Evolutionary conservation across 305 asterid genomes (phyloP).

Genomic region (Solanum hybrid): DNA sequence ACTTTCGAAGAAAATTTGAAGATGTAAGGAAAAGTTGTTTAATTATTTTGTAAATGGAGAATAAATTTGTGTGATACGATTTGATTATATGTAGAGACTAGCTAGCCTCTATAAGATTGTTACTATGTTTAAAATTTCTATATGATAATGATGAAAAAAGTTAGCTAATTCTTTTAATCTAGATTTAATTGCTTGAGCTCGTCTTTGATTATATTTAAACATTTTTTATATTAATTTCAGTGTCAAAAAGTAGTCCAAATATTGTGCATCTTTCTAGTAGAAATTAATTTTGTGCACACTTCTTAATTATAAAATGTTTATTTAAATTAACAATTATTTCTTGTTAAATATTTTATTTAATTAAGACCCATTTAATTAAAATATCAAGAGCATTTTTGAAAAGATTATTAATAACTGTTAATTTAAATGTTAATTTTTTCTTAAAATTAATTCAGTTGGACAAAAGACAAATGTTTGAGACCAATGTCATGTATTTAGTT

Average conservation of each 20-base stretch:
- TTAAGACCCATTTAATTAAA: neutral
- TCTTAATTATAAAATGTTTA: neutral
- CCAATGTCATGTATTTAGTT: neutral
- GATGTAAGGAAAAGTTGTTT: neutral
- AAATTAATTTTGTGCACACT: neutral
- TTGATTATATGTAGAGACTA: neutral
- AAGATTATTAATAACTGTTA: neutral
- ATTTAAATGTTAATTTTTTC: neutral
- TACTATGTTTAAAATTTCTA: neutral
- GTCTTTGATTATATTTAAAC: neutral
- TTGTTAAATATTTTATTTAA: neutral
- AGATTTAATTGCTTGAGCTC: neutral
- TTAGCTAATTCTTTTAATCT: neutral
- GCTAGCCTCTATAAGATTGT: neutral
- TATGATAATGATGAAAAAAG: neutral
- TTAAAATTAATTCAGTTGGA: neutral
- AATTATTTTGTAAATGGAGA: neutral
- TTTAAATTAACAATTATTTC: neutral
- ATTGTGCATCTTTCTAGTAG: neutral
- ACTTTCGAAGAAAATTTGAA: neutral
- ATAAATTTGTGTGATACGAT: neutral
- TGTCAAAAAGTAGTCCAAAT: neutral
- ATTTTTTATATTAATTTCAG: neutral
- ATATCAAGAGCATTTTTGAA: neutral
- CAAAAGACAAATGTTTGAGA: neutral